Evolutionary conservation across 805 yeast genomes (phyloP).

Genomic region (Metschnikowia matae): DNA sequence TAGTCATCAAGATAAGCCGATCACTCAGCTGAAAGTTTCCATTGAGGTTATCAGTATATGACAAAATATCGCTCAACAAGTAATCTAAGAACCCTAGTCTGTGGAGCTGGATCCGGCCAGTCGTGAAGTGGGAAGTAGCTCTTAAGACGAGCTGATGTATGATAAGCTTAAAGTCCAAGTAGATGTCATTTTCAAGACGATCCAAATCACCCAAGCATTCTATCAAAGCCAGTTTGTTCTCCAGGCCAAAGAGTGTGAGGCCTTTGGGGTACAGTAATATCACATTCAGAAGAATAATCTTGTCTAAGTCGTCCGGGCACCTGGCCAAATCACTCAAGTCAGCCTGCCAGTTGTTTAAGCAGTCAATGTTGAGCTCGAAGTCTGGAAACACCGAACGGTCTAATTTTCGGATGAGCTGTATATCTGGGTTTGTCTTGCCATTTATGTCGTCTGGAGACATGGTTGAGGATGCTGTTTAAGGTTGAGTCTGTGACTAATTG

Average conservation of each 20-base stretch:
- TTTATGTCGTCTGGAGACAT: not conserved
- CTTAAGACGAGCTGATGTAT: constrained; percentile 24
- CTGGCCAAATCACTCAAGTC: constrained; percentile 27
- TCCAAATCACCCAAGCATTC: constrained; percentile 11
- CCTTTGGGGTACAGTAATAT: constrained; percentile 17
- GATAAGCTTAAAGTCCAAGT: constrained; percentile 28
- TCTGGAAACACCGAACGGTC: constrained; percentile 18
- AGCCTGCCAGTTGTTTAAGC: constrained; percentile 35
- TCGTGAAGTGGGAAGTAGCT: constrained; percentile 22
- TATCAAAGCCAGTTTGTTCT: constrained; percentile 12
- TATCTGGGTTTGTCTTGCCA: constrained; percentile 1
- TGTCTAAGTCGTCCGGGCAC: constrained; percentile 19
- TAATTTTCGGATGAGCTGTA: constrained; percentile 2
- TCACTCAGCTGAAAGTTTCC: constrained; percentile 17
- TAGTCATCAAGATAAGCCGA: constrained; percentile 3
- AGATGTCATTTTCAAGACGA: constrained; percentile 20
- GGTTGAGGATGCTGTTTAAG: not conserved
- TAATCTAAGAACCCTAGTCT: constrained; percentile 17
- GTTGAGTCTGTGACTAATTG: not conserved
- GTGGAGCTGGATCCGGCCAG: constrained; percentile 22
- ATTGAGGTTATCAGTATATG: constrained; percentile 4
- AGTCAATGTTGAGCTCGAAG: constrained; percentile 24
- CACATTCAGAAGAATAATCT: constrained; percentile 23
- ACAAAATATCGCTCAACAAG: constrained; percentile 21
- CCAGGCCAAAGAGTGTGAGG: constrained; percentile 5